These are phyloP conservation scores for Corynespora cassiicola DNA, from an alignment of 2,329 filamentous ascomycete species.

Conservation along the genomic window DNA sequence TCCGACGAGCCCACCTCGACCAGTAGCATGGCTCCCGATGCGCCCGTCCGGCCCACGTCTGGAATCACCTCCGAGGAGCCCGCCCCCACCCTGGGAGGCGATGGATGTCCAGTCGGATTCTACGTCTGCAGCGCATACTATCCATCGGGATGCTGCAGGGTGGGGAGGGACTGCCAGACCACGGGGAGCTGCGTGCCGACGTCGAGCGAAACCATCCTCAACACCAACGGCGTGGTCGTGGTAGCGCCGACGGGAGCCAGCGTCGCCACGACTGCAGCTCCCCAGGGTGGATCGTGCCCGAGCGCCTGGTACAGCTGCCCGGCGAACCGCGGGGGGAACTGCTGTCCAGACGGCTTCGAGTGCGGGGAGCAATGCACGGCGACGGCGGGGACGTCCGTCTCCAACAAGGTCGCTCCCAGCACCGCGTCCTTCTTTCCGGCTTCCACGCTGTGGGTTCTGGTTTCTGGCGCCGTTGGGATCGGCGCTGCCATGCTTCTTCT, in stretches of 20 bases:
- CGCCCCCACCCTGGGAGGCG: constrained; percentile 78
- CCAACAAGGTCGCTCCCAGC: constrained; percentile 48
- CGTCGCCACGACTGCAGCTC: constrained; percentile 39
- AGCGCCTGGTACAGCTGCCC: constrained; percentile 79
- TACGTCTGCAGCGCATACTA: constrained; percentile 88
- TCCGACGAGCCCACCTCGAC: constrained; percentile 36
- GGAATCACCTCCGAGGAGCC: constrained; percentile 69
- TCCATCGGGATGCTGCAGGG: constrained; percentile 84
- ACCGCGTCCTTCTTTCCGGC: constrained; percentile 35
- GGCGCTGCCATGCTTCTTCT: constrained; percentile 49
- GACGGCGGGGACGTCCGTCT: constrained; percentile 32
- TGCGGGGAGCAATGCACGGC: constrained; percentile 46
- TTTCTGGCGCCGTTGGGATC: constrained; percentile 32
- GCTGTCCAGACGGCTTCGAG: constrained; percentile 71
- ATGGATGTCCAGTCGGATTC: constrained; percentile 82
- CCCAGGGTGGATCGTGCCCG: constrained; percentile 66
- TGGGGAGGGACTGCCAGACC: constrained; percentile 82
- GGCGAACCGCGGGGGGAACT: constrained; percentile 73
- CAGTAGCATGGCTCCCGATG: constrained; percentile 44
- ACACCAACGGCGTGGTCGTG: constrained; percentile 71
- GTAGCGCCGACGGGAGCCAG: constrained; percentile 65
- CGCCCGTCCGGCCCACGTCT: constrained; percentile 52
- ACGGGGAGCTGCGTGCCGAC: constrained; percentile 72
- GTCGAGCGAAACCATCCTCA: constrained; percentile 68
- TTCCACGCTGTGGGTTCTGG: constrained; percentile 37